Conservation (phyloP, 163 green algal species). For the Scenedesmus sp. region DNA sequence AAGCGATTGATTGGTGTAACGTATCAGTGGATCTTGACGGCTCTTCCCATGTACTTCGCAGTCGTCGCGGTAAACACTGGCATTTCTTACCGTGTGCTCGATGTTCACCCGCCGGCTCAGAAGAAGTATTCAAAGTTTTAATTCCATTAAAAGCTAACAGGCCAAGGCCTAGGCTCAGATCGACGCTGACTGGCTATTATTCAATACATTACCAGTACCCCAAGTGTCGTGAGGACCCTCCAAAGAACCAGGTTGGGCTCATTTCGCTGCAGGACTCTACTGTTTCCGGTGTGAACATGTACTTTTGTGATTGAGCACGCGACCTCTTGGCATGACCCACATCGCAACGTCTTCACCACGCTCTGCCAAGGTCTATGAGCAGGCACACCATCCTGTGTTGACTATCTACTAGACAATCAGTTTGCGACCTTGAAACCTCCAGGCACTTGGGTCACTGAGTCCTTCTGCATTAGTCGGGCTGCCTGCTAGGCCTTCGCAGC, state of each 20-base stretch:
- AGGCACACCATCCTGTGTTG: background rate
- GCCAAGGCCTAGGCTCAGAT: no score
- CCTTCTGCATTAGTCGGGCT: background rate
- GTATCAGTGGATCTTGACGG: no score
- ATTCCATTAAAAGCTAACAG: no score
- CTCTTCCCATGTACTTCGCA: no score
- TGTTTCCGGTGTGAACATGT: background rate
- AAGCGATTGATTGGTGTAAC: no score
- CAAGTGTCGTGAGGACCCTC: background rate
- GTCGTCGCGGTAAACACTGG: no score
- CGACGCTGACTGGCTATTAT: background rate
- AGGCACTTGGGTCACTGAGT: slow-evolving; percentile 1
- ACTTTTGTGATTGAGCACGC: background rate
- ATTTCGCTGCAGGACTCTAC: background rate
- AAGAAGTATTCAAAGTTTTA: no score
- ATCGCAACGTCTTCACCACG: background rate
- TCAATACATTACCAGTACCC: background rate
- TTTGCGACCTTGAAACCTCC: background rate
- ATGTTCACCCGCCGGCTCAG: no score
- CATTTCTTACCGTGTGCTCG: no score
- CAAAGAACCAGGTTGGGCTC: background rate
- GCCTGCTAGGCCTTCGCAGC: background rate
- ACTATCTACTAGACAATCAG: background rate
- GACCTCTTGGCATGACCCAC: background rate
- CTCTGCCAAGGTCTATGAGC: background rate